These are phyloP conservation scores for Flagelloscypha sp. DNA, from an alignment of 768 basidiomycete genomes.

Conservation along the genomic window DNA sequence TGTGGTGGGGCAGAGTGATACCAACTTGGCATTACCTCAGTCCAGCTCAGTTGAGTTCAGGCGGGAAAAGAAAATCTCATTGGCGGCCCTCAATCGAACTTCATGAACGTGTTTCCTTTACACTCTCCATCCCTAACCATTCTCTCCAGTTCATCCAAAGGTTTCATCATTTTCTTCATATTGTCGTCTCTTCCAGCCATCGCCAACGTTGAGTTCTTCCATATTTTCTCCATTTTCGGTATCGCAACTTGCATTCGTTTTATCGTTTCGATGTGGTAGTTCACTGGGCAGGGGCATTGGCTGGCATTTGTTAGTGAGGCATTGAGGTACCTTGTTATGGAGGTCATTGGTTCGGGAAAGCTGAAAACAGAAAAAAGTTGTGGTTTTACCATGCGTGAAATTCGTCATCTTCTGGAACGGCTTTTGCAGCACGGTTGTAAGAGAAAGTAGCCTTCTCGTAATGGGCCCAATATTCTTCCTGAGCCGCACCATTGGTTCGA, in stretches of 20 bases:
- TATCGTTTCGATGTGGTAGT: constrained; percentile 9
- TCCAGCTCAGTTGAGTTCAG: too few relatives aligned
- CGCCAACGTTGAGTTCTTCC: too few relatives aligned
- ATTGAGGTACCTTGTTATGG: not conserved
- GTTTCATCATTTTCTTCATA: too few relatives aligned
- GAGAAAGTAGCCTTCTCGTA: constrained; percentile 6
- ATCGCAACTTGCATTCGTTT: constrained; percentile 4
- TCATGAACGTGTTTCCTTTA: too few relatives aligned
- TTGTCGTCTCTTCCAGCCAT: too few relatives aligned
- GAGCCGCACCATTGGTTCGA: not conserved
- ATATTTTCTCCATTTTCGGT: constrained; percentile 9
- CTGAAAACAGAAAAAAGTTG: constrained; percentile 1
- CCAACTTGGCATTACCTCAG: too few relatives aligned
- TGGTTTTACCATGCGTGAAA: constrained; percentile 9
- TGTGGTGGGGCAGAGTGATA: too few relatives aligned
- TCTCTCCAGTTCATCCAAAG: too few relatives aligned
- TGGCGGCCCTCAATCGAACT: too few relatives aligned
- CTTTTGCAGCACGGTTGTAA: constrained; percentile 10
- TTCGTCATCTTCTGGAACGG: constrained; percentile 15
- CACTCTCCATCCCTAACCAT: too few relatives aligned
- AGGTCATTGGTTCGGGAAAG: not conserved
- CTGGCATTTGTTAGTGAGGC: constrained; percentile 1
- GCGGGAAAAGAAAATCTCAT: too few relatives aligned
- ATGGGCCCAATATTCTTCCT: not conserved
- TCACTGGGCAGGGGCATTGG: constrained; percentile 4